A percentile compares a stretch with the other conserved stretches of the same genome.
Conservation (phyloP, 495 filamentous ascomycete genomes). For the Parathielavia appendiculata region DNA sequence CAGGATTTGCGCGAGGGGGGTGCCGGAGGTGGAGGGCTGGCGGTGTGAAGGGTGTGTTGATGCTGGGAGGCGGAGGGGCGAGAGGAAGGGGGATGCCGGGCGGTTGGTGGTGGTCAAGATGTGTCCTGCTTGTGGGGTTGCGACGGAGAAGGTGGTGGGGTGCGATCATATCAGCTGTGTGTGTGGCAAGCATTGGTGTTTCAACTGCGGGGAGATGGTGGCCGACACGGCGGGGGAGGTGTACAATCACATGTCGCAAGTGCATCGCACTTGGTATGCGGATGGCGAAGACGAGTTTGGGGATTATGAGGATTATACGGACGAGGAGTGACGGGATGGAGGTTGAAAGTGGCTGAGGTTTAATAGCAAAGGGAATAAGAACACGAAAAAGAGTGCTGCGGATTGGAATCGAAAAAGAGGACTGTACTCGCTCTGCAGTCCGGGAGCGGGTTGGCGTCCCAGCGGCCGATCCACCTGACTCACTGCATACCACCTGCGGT, state of each 20-base stretch:
- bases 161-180: slow-evolving; percentile 20
- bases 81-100: not conserved
- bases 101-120: slow-evolving; percentile 6
- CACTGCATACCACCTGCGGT: not conserved
- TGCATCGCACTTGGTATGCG: slow-evolving; percentile 13
- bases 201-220: slow-evolving; percentile 8
- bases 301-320: slow-evolving; percentile 5
- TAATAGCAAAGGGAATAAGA: too few species aligned
- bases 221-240: not conserved
- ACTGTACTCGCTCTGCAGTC: not conserved
- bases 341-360: too few species aligned
- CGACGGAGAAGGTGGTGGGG: slow-evolving; percentile 13
- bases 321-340: not conserved
- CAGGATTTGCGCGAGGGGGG: slow-evolving; percentile 14
- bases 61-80: not conserved
- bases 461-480: not conserved
- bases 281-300: not conserved
- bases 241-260: slow-evolving; percentile 14
- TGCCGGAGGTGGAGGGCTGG: slow-evolving; percentile 5
- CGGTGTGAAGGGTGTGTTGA: slow-evolving; percentile 17
- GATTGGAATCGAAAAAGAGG: not conserved
- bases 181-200: slow-evolving; percentile 21
- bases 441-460: not conserved
- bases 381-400: not conserved
- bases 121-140: slow-evolving; percentile 18